A percentile compares a stretch with the other conserved stretches of the same genome.
phyloP scores from a whole-genome alignment of 169 alveolate species.

The Babesia bovis region DNA sequence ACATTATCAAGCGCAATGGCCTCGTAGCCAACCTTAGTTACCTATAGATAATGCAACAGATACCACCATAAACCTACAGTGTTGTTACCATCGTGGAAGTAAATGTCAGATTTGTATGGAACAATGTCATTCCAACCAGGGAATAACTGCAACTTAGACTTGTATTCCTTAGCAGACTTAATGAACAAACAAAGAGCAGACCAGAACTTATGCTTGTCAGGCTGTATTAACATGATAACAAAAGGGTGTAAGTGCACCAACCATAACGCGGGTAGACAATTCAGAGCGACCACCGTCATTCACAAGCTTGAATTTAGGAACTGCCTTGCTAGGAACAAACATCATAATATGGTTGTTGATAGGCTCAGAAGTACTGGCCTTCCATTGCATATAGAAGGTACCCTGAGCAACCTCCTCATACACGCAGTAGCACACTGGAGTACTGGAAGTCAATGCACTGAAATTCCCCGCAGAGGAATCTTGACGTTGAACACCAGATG shows the following conservation, averaged over 20 bases:
- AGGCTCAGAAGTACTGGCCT: constrained; percentile 46
- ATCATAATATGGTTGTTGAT: constrained; percentile 43
- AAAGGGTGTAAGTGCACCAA: background rate
- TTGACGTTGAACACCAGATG: background rate
- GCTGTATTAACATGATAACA: constrained; percentile 14
- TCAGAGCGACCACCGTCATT: constrained; percentile 60
- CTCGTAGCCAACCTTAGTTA: constrained; percentile 54
- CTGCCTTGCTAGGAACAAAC: constrained; percentile 60
- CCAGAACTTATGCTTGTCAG: constrained; percentile 62
- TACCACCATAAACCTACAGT: constrained; percentile 8
- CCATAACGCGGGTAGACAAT: constrained; percentile 51
- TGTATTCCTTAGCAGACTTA: constrained; percentile 66
- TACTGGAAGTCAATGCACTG: constrained; percentile 9
- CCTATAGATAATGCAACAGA: constrained; percentile 15
- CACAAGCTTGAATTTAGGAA: constrained; percentile 63
- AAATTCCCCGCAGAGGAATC: background rate
- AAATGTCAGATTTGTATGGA: constrained; percentile 66
- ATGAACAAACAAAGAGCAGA: constrained; percentile 56
- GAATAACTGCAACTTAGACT: constrained; percentile 57
- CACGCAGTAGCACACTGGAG: constrained; percentile 65
- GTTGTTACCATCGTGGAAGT: constrained; percentile 55
- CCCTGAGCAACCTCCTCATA: constrained; percentile 67
- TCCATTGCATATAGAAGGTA: constrained; percentile 66
- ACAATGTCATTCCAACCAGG: constrained; percentile 43
- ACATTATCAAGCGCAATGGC: constrained; percentile 43